Conservation (phyloP, 1,139 yeast genomes). For the Meyerozyma athensensis region DNA sequence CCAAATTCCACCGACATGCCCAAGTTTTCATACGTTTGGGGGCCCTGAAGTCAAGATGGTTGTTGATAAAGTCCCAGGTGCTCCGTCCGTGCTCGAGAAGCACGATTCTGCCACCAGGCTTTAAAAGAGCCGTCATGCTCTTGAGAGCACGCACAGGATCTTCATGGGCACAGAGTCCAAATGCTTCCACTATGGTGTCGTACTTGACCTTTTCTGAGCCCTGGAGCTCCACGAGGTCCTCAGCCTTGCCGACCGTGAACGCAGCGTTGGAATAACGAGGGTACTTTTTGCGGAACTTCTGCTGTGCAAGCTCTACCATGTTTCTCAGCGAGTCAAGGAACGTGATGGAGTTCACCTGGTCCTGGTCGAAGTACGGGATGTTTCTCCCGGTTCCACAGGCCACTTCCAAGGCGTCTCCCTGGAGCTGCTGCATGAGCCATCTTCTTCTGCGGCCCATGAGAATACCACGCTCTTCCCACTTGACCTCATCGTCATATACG, state of each 20-base stretch:
- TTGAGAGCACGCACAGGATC: constrained; percentile 81
- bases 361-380: constrained; percentile 64
- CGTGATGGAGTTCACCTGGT: constrained; percentile 64
- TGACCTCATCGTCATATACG: constrained; percentile 77
- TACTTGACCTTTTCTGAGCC: constrained; percentile 46
- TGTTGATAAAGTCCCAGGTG: constrained; percentile 69
- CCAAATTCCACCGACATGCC: constrained; percentile 98
- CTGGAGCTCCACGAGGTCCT: constrained; percentile 64
- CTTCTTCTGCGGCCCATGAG: constrained; percentile 79
- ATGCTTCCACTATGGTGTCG: constrained; percentile 90
- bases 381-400: constrained; percentile 97
- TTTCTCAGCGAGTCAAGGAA: constrained; percentile 77
- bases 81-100: constrained; percentile 92
- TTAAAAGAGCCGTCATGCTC: constrained; percentile 66
- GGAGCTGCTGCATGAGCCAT: constrained; percentile 73
- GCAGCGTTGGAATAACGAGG: constrained; percentile 71
- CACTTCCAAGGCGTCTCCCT: constrained; percentile 89
- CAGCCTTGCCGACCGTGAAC: constrained; percentile 90
- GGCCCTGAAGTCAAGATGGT: constrained; percentile 77
- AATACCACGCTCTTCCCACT: constrained; percentile 81
- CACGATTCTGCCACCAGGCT: constrained; percentile 88
- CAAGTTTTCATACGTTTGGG: constrained; percentile 80
- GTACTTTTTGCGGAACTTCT: constrained; percentile 63
- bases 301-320: constrained; percentile 80
- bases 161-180: constrained; percentile 93